phyloP scores from a whole-genome alignment of 805 yeast species.

The Maudiozyma pseudohumilis region DNA sequence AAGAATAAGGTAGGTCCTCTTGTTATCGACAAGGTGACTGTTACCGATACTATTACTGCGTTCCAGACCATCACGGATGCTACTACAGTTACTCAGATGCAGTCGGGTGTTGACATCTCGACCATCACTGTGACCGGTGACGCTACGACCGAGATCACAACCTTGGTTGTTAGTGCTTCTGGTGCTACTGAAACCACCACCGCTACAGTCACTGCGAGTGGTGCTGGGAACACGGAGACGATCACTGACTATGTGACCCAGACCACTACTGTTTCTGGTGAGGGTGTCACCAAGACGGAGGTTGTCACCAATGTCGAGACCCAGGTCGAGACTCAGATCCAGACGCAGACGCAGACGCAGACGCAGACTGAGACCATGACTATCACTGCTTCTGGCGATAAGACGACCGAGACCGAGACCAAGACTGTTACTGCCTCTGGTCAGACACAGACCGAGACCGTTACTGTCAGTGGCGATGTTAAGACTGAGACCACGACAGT shows the following conservation, averaged over 20 bases:
- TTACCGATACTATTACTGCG: not conserved
- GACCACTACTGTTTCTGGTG: not conserved
- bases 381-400: not conserved
- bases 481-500: not conserved
- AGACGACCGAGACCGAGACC: not conserved
- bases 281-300: not conserved
- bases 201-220: not conserved
- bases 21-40: not conserved
- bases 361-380: not conserved
- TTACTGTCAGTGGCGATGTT: not conserved
- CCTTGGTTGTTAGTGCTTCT: not conserved
- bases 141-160: not conserved
- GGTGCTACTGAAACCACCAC: not conserved
- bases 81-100: not conserved
- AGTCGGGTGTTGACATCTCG: not conserved
- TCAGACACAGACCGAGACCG: not conserved
- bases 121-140: not conserved
- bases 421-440: not conserved
- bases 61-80: not conserved
- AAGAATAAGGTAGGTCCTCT: not conserved
- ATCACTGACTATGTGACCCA: not conserved
- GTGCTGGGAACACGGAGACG: not conserved
- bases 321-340: not conserved
- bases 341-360: too few species aligned
- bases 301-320: not conserved